Conservation (phyloP, 208 protist species). For the Lotmaria passim region DNA sequence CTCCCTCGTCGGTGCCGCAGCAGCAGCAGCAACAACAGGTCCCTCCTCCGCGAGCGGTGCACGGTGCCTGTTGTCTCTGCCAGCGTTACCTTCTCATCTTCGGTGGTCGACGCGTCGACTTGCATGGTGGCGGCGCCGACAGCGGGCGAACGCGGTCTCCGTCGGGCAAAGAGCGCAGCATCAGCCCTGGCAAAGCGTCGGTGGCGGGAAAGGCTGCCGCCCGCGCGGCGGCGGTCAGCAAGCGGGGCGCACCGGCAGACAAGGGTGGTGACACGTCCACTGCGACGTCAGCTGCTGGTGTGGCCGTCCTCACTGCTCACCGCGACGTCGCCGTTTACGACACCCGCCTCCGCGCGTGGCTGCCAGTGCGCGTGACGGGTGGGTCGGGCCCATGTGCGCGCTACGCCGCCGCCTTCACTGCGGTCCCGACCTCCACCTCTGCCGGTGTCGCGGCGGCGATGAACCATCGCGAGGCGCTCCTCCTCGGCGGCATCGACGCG, state of each 20-base stretch:
- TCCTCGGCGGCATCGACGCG: conserved; percentile 74
- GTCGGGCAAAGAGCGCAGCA: background rate
- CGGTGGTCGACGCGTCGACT: conserved; percentile 59
- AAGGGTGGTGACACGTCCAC: conserved; percentile 16
- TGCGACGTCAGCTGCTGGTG: conserved; percentile 1
- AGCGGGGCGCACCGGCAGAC: conserved; percentile 7
- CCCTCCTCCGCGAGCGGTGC: conserved; percentile 60
- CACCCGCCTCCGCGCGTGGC: conserved; percentile 40
- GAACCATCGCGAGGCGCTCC: conserved; percentile 54
- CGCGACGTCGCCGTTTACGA: conserved; percentile 60
- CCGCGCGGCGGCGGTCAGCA: background rate
- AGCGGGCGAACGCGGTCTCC: conserved; percentile 9
- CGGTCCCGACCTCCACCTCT: conserved; percentile 32
- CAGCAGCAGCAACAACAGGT: conserved; percentile 11
- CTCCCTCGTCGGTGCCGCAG: background rate
- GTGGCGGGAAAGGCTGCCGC: background rate
- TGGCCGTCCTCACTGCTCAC: conserved; percentile 25
- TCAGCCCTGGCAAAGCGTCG: conserved; percentile 8
- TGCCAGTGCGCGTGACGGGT: conserved; percentile 53
- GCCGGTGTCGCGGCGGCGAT: background rate
- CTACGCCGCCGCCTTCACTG: conserved; percentile 57
- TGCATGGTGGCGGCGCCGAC: conserved; percentile 15
- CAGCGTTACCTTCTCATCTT: conserved; percentile 73
- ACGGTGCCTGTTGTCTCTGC: conserved; percentile 58
- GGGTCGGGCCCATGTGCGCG: conserved; percentile 39